Evolutionary conservation across 257 asterid genomes (phyloP), one percentile per base, ranked within the genome.

Genomic region (Gentiana macrophylla): DNA sequence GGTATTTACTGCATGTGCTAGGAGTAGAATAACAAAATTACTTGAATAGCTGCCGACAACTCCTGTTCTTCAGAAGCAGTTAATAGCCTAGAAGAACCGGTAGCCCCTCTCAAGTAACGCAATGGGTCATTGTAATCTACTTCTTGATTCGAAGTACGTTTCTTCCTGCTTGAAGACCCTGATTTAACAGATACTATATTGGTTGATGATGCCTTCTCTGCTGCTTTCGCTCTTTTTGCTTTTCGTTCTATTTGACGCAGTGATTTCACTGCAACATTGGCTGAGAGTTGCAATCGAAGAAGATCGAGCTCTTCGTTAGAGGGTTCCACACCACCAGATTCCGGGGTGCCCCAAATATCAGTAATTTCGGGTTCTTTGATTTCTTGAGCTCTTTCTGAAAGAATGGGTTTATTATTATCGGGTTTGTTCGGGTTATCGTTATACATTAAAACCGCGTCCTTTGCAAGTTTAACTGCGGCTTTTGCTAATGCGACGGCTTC

Each of bases 401-500:
- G 57, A 35, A 32, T 59, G 56, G 67, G 62, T 37, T 56, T 68
- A 64, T 61, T 59, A 50, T 63, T 72, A 1, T 72, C 51, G 52
- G 70, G 64, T 52, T 61, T 64, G 55, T 75, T 62, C 55, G 75
- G 79, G 45, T 55, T 65, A 47, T 52, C 56, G 66, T 63, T 48
- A 53, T 66, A 73, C 80, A 82, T 79, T 86, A 74, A 65, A 57
- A 87, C 94, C 34, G 89, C 93, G 58, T 85, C 92, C 72, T 84
- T 88, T 37, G 98, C 98, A 62, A 80, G 80, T 71, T 83, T 77
- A 47, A 84, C 70, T 62, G 98, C 96, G 52, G 85, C 92, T 70
- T 81, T 84, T 61, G 98, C 96, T 58, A 91, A 77, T 53, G 94
- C 84, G 63, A 87, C 86, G 43, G 94, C 95, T 76, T 91, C 96